phyloP scores from a whole-genome alignment of 2,329 filamentous ascomycete species.

The Waltergamsia citrina region DNA sequence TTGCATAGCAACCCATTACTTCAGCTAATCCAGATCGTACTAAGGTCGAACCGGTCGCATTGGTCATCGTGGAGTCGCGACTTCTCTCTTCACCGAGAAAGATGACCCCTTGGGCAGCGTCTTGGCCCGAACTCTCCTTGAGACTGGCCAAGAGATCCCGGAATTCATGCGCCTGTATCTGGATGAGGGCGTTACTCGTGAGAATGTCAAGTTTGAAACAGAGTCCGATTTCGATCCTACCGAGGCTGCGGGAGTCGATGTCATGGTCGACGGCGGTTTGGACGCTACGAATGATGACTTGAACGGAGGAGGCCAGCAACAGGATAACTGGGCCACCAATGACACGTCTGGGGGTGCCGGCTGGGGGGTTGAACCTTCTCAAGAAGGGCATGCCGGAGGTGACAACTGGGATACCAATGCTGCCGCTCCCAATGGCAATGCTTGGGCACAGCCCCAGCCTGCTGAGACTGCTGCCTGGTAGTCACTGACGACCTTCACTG shows the following conservation, averaged over 20 bases:
- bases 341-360: conserved; percentile 7
- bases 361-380: conserved; percentile 6
- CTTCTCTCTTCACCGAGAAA: conserved; percentile 76
- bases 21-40: conserved; percentile 3
- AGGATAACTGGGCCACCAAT: too few species aligned
- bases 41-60: conserved; percentile 87
- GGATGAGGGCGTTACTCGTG: conserved; percentile 41
- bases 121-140: conserved; percentile 72
- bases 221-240: conserved; percentile 42
- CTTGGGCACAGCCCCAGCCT: too few species aligned
- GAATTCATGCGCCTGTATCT: conserved; percentile 65
- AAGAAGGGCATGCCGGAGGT: conserved; percentile 12
- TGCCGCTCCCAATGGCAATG: conserved; percentile 2
- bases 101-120: conserved; percentile 65
- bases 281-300: conserved; percentile 10
- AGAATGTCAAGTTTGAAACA: conserved; percentile 43
- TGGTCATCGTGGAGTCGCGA: conserved; percentile 76
- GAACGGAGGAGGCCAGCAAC: conserved; percentile 1
- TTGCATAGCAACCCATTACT: conserved; percentile 3
- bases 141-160: conserved; percentile 69
- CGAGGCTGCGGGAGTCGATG: conserved; percentile 15
- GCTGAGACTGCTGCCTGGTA: too few species aligned
- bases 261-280: conserved; percentile 8
- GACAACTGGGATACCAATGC: conserved; percentile 6
- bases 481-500: too few species aligned